Conservation (phyloP, 805 yeast genomes). For the Tetrapisispora arboricola region DNA sequence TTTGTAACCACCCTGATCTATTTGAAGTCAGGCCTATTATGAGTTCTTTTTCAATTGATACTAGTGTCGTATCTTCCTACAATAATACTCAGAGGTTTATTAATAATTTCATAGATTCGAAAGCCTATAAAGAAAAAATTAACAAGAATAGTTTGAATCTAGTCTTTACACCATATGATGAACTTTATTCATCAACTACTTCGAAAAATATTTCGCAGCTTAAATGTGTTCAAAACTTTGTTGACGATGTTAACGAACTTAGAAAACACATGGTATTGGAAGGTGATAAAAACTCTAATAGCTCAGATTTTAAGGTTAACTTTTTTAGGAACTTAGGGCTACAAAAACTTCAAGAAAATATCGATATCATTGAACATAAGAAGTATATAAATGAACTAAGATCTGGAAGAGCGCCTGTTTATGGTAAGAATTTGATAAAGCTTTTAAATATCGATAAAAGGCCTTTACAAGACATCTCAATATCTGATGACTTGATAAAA, state of each 20-base stretch:
- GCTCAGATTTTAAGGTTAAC: slow-evolving; percentile 35
- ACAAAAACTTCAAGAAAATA: slow-evolving; percentile 40
- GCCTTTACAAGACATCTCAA: slow-evolving; percentile 2
- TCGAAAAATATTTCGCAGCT: slow-evolving; percentile 34
- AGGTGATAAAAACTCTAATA: slow-evolving; percentile 5
- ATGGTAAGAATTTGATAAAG: slow-evolving; percentile 49
- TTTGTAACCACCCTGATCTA: slow-evolving; percentile 91
- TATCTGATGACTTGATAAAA: slow-evolving; percentile 29
- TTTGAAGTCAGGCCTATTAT: slow-evolving; percentile 93
- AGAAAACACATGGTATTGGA: slow-evolving; percentile 19
- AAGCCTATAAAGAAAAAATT: slow-evolving; percentile 16
- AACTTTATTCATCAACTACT: slow-evolving; percentile 36
- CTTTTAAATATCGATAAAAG: slow-evolving; percentile 21
- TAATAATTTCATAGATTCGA: slow-evolving; percentile 17
- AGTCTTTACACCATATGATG: slow-evolving; percentile 39
- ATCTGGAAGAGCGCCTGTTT: slow-evolving; percentile 55
- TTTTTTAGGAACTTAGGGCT: slow-evolving; percentile 51
- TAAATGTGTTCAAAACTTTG: slow-evolving; percentile 39
- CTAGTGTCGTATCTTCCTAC: slow-evolving; percentile 47
- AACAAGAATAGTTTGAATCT: slow-evolving; percentile 54
- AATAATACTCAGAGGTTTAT: slow-evolving; percentile 33
- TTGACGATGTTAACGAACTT: slow-evolving; percentile 35
- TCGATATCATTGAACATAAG: slow-evolving; percentile 45
- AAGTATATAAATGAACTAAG: slow-evolving; percentile 56
- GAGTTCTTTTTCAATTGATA: slow-evolving; percentile 73